Evolutionary conservation across 768 basidiomycete genomes (phyloP), one percentile per base, ranked within the genome.

Genomic region (Suillus variegatus): DNA sequence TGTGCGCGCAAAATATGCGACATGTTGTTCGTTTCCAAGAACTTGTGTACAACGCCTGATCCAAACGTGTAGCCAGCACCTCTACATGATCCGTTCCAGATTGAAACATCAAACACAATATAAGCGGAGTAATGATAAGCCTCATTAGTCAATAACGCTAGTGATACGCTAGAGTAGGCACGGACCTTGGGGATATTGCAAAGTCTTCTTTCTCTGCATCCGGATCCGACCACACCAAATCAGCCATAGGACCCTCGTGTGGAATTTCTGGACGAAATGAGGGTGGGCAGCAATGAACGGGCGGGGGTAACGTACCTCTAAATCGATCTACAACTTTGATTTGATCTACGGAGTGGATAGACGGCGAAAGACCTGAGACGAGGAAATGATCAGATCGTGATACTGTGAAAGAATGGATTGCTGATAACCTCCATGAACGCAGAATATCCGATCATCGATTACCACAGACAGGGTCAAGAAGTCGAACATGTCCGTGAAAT

Each of bases 401-500:
- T 10, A 16, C 18, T 28, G 56, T 28, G 18, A 10, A 56, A 46
- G 28, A 49, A 51, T 35, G 62, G 47, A 60, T 57, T 22, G 56
- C 54, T 55, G 61, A 63, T 61, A 68, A 94, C 97, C 97, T 71
- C 97, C 97, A 71, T 99, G 97, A 12, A 99, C 97, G 72, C 97
- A 99, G 77, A 99, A 98, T 84, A 99, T 98, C 73, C 90, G 90
- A 81, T 99, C 95, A 80, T 99, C 97, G 71, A 99, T 98, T 67
- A 99, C 97, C 64, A 97, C 96, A 41, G 94, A 95, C 64, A 99
- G 82, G 13, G 97, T 99, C 70, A 99, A 80, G 81, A 95, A 99
- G 82, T 99, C 97, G 78, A 99, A 99, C 97, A 99, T 97, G 80
- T 99, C 97, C 66, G 97, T 99, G 74, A 99, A 99, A 78, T 99